Conservation (phyloP, 2,329 filamentous ascomycete genomes). For the Aspergillus ruber region DNA sequence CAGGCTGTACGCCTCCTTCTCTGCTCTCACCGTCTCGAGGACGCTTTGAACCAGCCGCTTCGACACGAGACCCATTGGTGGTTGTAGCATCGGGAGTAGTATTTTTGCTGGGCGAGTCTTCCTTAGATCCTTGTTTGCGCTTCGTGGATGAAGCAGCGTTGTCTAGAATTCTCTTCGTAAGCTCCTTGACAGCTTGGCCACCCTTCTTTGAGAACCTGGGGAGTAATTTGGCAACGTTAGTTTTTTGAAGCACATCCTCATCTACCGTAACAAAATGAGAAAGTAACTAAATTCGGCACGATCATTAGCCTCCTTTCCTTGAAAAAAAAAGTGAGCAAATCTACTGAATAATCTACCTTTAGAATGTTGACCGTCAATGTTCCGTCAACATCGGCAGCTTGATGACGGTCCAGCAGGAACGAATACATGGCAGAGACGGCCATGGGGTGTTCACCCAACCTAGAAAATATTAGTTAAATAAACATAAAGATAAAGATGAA, state of each 20-base stretch:
- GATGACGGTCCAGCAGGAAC: slow-evolving; percentile 44
- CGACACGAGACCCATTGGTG: slow-evolving; percentile 12
- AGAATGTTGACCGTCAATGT: slow-evolving; percentile 39
- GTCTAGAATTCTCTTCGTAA: slow-evolving; percentile 50
- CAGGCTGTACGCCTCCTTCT: slow-evolving; percentile 22
- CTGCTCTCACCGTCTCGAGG: slow-evolving; percentile 29
- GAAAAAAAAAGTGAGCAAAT: neutral
- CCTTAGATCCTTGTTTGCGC: slow-evolving; percentile 36
- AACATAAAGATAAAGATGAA: neutral
- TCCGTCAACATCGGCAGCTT: slow-evolving; percentile 43
- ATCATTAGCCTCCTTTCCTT: slow-evolving; percentile 3
- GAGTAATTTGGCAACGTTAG: slow-evolving; percentile 54
- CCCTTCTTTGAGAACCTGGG: slow-evolving; percentile 54
- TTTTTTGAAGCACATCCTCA: slow-evolving; percentile 52
- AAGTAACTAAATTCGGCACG: slow-evolving; percentile 42
- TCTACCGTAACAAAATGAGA: slow-evolving; percentile 52
- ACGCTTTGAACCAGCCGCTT: slow-evolving; percentile 32
- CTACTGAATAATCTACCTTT: slow-evolving; percentile 31
- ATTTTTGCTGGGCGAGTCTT: slow-evolving; percentile 24
- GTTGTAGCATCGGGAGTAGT: slow-evolving; percentile 7
- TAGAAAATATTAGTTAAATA: slow-evolving; percentile 26
- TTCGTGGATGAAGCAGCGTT: slow-evolving; percentile 42
- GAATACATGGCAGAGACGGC: slow-evolving; percentile 43
- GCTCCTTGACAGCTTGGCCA: slow-evolving; percentile 49
- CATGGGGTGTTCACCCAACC: slow-evolving; percentile 45